A percentile compares a stretch with the other conserved stretches of the same genome.
These are phyloP conservation scores for Trichoderma guizhouense DNA, from an alignment of 2,329 filamentous ascomycete genomes.

Conservation along the genomic window DNA sequence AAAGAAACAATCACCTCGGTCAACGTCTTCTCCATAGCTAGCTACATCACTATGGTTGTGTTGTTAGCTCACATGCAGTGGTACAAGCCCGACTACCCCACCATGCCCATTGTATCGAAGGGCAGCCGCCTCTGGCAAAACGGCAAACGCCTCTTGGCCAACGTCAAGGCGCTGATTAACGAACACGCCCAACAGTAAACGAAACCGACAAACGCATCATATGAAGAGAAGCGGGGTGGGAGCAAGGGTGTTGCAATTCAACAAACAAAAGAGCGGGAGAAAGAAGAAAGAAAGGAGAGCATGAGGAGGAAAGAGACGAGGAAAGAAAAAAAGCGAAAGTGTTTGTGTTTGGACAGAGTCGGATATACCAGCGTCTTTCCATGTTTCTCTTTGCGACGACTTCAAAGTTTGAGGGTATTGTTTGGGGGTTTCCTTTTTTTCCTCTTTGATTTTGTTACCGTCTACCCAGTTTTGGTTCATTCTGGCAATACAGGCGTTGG, in stretches of 20 bases:
- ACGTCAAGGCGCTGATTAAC: slow-evolving; percentile 29
- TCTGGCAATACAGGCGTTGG: neutral
- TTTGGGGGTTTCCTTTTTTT: neutral
- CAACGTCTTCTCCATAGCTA: slow-evolving; percentile 71
- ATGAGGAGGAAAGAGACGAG: neutral
- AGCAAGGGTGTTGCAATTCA: neutral
- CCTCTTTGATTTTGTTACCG: neutral
- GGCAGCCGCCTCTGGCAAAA: slow-evolving; percentile 35
- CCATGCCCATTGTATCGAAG: slow-evolving; percentile 54
- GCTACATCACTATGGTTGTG: slow-evolving; percentile 71
- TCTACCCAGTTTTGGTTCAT: neutral
- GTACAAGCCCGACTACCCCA: slow-evolving; percentile 57
- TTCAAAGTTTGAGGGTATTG: neutral
- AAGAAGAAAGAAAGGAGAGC: neutral
- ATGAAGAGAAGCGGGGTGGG: too few relatives aligned
- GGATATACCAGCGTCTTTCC: neutral
- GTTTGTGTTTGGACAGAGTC: neutral
- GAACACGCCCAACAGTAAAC: slow-evolving; percentile 32
- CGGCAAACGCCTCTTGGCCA: slow-evolving; percentile 28
- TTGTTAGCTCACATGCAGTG: slow-evolving; percentile 65
- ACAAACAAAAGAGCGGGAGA: neutral
- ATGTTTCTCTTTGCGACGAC: neutral
- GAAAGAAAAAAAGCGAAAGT: neutral
- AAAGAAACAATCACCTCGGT: slow-evolving; percentile 77
- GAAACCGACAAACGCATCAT: too few relatives aligned